Evolutionary conservation across 306 rosid genomes (phyloP), one percentile per base, ranked within the genome.

Genomic region (Corylus avellana): DNA sequence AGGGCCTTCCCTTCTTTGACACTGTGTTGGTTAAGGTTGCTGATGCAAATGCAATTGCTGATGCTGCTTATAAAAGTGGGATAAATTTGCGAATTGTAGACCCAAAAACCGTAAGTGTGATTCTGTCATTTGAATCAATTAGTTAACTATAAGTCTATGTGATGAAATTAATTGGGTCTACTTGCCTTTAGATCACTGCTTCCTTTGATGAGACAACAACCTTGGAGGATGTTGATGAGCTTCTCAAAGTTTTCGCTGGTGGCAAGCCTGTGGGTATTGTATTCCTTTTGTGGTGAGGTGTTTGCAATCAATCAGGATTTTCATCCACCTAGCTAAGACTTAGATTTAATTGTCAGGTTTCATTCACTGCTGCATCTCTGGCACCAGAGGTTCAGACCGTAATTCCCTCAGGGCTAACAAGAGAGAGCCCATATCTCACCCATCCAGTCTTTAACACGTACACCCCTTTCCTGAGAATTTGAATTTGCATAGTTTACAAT

Each of bases 191-290:
- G 99, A 85, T 93, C 86, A 96, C 99, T 61, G 92, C 51, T 77
- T 86, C 99, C 18, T 93, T 96, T 74, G 99, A 96, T 71, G 99
- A 96, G 91, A 96, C 99, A 42, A 93, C 96, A 44, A 91, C 97
- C 74, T 86, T 96, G 79, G 97, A 91, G 85, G 99, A 96, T 84
- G 96, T 96, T 75, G 99, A 96, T 78, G 78, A 89, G 44, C 98
- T 96, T 59, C 89, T 91, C 88, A 86, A 91, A 82, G 96, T 93
- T 61, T 96, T 96, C 58, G 85, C 96, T 54, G 84, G 80, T 70
- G 87, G 91, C 73, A 91, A 89, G 83, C 78, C 89, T 37, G 95
- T 91, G 72, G 84, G 92, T 79, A 20, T 74, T 48, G 14, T 56
- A 39, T 13, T 16, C 64, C 37, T 67, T 80, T 74, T 12, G 32